phyloP scores from a whole-genome alignment of 1,284 basidiomycete species.

The Sanguinoderma infundibulare region DNA sequence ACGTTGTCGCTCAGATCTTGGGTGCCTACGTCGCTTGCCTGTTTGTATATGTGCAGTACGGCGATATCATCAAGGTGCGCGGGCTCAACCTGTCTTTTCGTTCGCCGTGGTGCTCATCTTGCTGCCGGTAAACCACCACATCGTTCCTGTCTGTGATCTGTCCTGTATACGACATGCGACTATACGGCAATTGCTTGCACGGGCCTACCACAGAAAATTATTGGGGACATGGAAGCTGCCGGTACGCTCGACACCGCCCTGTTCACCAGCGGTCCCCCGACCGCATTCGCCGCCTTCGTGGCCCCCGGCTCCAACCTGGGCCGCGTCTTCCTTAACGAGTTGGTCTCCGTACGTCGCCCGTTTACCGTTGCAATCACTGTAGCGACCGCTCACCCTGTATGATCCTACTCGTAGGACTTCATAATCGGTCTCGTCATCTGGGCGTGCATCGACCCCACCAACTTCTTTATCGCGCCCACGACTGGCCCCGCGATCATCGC shows the following conservation, averaged over 20 bases:
- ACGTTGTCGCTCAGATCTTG: conserved; percentile 63
- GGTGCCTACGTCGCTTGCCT: conserved; percentile 65
- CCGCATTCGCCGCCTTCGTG: conserved; percentile 62
- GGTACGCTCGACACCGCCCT: conserved; percentile 46
- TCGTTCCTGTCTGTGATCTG: no score
- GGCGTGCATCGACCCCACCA: conserved; percentile 64
- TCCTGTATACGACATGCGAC: neutral
- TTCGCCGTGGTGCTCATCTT: neutral
- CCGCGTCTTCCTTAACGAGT: conserved; percentile 70
- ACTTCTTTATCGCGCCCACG: conserved; percentile 56
- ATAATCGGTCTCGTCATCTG: conserved; percentile 65
- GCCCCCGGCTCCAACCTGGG: conserved; percentile 53
- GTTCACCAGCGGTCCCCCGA: conserved; percentile 66
- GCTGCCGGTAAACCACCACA: neutral
- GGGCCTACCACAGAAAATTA: conserved; percentile 38
- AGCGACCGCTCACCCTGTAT: conserved; percentile 1
- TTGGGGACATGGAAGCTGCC: conserved; percentile 44
- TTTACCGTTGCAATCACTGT: neutral
- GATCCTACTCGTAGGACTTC: conserved; percentile 55
- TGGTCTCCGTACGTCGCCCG: conserved; percentile 54
- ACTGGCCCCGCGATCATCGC: conserved; percentile 56
- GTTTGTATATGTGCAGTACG: conserved; percentile 67
- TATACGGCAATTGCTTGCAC: no score
- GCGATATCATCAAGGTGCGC: conserved; percentile 47
- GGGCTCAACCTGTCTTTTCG: neutral